A percentile compares a stretch with the other conserved stretches of the same genome.
Evolutionary conservation across 2,329 filamentous ascomycete genomes (phyloP).

Genomic region (Cercospora janseana): DNA sequence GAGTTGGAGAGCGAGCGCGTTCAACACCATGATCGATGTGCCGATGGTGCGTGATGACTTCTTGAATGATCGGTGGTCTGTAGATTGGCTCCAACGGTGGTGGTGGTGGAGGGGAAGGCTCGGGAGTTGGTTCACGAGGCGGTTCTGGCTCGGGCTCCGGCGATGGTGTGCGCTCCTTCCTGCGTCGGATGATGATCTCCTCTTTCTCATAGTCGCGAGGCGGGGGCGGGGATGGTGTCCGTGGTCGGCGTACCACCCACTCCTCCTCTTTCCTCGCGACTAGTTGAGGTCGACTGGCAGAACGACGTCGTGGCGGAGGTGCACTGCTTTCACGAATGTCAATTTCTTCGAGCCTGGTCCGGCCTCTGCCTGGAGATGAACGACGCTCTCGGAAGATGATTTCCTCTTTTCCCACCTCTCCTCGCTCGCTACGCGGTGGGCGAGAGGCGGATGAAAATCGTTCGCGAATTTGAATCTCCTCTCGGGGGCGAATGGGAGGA

Average conservation of each 20-base stretch:
- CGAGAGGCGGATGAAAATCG: constrained; percentile 22
- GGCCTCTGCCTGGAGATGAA: constrained; percentile 29
- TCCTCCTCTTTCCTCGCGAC: constrained; percentile 39
- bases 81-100: constrained; percentile 63
- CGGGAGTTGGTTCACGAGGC: constrained; percentile 54
- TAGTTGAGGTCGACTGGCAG: constrained; percentile 38
- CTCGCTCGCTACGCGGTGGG: constrained; percentile 25
- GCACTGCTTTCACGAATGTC: constrained; percentile 41
- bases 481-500: constrained; percentile 25
- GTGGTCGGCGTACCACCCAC: constrained; percentile 39
- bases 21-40: constrained; percentile 74
- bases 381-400: constrained; percentile 40
- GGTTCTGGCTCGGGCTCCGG: constrained; percentile 35
- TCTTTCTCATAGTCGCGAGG: constrained; percentile 38
- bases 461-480: constrained; percentile 42
- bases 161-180: constrained; percentile 34
- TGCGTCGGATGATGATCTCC: constrained; percentile 49
- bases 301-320: constrained; percentile 32
- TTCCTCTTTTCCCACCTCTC: constrained; percentile 34
- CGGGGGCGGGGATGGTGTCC: constrained; percentile 37
- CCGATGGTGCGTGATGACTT: constrained; percentile 84
- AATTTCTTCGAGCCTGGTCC: constrained; percentile 29
- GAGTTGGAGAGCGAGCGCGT: constrained; percentile 48
- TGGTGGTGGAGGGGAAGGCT: constrained; percentile 46
- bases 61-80: constrained; percentile 77